Evolutionary conservation across 257 asterid genomes (phyloP).

Genomic region (Ajuga chamaepitys): DNA sequence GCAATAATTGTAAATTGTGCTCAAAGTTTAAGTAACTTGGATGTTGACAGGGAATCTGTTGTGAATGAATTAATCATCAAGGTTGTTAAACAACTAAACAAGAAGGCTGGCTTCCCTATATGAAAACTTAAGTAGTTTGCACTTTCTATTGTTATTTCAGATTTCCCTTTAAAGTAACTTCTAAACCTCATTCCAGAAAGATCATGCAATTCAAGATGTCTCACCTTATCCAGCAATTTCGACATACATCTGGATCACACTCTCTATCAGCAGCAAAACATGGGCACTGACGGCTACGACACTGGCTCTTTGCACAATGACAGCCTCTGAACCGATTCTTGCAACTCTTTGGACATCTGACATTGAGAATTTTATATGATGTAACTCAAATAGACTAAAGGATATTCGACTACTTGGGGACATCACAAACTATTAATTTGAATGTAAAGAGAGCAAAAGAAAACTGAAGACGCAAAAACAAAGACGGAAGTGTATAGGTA

Average conservation of each 20-base stretch:
- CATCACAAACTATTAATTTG: not conserved
- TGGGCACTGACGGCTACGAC: slow-evolving; percentile 98
- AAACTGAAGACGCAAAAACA: not conserved
- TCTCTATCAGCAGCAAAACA: slow-evolving; percentile 97
- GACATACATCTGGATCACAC: slow-evolving; percentile 97
- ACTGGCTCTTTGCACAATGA: slow-evolving; percentile 97
- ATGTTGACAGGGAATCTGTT: not conserved
- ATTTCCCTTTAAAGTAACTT: slow-evolving; percentile 1
- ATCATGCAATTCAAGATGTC: slow-evolving; percentile 9
- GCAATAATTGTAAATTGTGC: not conserved
- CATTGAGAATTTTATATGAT: slow-evolving; percentile 10
- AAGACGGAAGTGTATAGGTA: not conserved
- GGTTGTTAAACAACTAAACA: not conserved
- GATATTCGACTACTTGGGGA: not conserved
- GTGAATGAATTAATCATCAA: not conserved
- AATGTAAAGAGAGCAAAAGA: not conserved
- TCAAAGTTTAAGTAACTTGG: not conserved
- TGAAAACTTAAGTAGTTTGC: not conserved
- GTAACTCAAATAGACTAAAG: slow-evolving; percentile 3
- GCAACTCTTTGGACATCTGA: slow-evolving; percentile 92
- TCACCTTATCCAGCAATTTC: slow-evolving; percentile 96
- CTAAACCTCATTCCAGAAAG: slow-evolving; percentile 18
- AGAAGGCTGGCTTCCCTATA: not conserved
- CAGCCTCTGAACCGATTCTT: slow-evolving; percentile 96
- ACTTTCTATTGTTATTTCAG: not conserved